Conservation (phyloP, 1,284 basidiomycete genomes). For the Boletellus dicymbophilus region DNA sequence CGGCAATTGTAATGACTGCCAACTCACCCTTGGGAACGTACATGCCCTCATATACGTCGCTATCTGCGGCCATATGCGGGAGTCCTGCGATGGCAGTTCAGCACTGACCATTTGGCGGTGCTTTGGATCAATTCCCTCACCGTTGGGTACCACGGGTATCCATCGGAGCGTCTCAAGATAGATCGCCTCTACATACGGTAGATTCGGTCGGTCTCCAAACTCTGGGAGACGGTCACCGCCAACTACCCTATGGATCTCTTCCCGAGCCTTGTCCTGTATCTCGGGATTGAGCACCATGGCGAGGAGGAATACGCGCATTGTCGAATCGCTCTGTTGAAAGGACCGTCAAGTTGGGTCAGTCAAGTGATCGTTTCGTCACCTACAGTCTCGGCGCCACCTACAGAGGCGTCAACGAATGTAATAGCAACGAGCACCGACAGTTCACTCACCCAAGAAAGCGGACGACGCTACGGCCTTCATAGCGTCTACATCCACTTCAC, state of each 20-base stretch:
- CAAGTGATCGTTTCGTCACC: not conserved
- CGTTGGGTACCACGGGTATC: conserved; percentile 22
- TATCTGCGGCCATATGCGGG: conserved; percentile 26
- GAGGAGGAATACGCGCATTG: conserved; percentile 24
- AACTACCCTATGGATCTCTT: conserved; percentile 30
- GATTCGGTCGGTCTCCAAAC: conserved; percentile 23
- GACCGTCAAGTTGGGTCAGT: not conserved
- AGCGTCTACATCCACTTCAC: conserved; percentile 5
- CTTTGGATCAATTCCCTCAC: conserved; percentile 12
- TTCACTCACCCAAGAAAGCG: conserved; percentile 25
- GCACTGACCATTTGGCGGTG: no score
- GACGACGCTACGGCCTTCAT: conserved; percentile 29
- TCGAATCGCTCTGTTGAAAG: conserved; percentile 15
- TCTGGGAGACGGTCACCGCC: conserved; percentile 30
- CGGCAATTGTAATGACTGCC: not conserved
- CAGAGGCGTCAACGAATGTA: not conserved
- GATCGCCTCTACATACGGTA: conserved; percentile 31
- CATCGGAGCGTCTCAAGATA: conserved; percentile 28
- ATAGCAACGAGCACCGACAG: no score
- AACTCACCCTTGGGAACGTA: conserved; percentile 33
- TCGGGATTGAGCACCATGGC: conserved; percentile 34
- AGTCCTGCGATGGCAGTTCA: conserved; percentile 15
- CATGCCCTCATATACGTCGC: conserved; percentile 34
- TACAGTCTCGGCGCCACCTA: conserved; percentile 33
- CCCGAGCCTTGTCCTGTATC: conserved; percentile 24